A percentile compares a stretch with the other conserved stretches of the same genome.
These are phyloP conservation scores for Ceriops zippeliana DNA, from an alignment of 345 rosid genomes.

Conservation along the genomic window DNA sequence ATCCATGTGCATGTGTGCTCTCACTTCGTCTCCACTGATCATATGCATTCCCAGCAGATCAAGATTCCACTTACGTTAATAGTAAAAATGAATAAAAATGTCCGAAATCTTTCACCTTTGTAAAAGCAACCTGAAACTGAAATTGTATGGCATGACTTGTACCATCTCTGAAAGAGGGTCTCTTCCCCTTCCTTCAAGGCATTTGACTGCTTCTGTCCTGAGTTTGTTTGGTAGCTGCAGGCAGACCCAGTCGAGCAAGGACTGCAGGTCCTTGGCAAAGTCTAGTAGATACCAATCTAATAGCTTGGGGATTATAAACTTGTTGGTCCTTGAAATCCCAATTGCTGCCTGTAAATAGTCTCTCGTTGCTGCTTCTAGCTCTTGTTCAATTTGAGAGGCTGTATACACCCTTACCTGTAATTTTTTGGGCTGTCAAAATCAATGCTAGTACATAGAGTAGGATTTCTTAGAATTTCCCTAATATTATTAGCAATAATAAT, in stretches of 20 bases:
- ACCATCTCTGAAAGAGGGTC: constrained; percentile 45
- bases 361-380: constrained; percentile 69
- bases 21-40: neutral
- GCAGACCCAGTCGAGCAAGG: constrained; percentile 82
- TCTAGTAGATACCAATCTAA: constrained; percentile 85
- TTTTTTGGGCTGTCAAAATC: neutral
- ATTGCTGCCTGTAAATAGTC: constrained; percentile 83
- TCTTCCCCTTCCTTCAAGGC: constrained; percentile 45
- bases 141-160: constrained; percentile 77
- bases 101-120: constrained; percentile 28
- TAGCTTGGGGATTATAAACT: constrained; percentile 72
- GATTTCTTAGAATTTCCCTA: too few relatives aligned
- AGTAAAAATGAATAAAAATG: neutral
- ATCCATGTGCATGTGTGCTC: neutral
- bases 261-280: constrained; percentile 76
- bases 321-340: constrained; percentile 63
- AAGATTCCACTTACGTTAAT: too few relatives aligned
- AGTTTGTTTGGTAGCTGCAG: constrained; percentile 67
- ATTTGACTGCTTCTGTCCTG: constrained; percentile 55
- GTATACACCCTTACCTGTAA: constrained; percentile 79
- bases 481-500: too few relatives aligned
- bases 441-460: too few relatives aligned
- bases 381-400: constrained; percentile 64
- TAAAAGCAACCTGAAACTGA: constrained; percentile 59
- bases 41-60: neutral